A percentile compares a stretch with the other conserved stretches of the same genome.
phyloP scores from a whole-genome alignment of 805 yeast genomes.

The Naumovozyma castellii region DNA sequence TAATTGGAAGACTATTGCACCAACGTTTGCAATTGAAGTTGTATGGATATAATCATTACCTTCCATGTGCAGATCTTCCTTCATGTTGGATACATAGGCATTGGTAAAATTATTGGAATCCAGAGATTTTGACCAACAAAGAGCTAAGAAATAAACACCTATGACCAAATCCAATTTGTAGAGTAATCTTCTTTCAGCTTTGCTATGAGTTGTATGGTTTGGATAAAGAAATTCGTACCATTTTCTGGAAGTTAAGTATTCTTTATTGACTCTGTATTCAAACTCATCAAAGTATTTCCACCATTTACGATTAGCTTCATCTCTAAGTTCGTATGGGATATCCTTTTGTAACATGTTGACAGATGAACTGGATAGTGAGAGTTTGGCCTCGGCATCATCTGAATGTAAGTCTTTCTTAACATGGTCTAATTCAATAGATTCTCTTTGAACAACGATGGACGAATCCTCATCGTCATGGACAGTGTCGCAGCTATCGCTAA shows the following conservation, averaged over 20 bases:
- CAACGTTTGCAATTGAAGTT: constrained; percentile 51
- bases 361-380: not conserved
- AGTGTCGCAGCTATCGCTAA: not conserved
- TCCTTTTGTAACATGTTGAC: constrained; percentile 18
- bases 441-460: not conserved
- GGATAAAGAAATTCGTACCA: constrained; percentile 31
- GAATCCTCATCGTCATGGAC: not conserved
- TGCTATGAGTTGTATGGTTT: constrained; percentile 30
- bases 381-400: constrained; percentile 3
- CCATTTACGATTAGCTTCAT: constrained; percentile 35
- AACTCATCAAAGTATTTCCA: constrained; percentile 43
- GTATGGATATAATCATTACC: constrained; percentile 58
- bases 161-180: constrained; percentile 48
- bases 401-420: not conserved
- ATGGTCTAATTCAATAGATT: not conserved
- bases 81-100: constrained; percentile 61
- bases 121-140: constrained; percentile 60
- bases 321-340: constrained; percentile 32
- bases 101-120: constrained; percentile 53
- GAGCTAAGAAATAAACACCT: constrained; percentile 46
- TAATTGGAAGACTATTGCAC: constrained; percentile 51
- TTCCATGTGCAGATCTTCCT: constrained; percentile 45
- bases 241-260: constrained; percentile 24
- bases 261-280: constrained; percentile 37
- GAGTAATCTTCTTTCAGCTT: constrained; percentile 37